A percentile compares a stretch with the other conserved stretches of the same genome.
Conservation (phyloP, 768 basidiomycete species). For the Pluteus cervinus region DNA sequence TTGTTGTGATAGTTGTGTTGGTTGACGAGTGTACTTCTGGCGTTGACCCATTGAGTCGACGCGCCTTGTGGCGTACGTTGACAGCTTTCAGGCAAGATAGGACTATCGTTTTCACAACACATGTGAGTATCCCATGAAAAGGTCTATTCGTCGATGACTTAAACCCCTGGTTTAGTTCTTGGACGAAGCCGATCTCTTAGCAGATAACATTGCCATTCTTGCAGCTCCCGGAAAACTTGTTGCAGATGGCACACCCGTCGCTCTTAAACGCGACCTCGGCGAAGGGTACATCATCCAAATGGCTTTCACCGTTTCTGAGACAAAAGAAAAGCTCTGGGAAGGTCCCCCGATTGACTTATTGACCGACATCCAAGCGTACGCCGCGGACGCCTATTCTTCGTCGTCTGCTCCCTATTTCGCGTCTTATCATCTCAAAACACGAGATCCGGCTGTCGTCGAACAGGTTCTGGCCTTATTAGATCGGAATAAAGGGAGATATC, state of each 20-base stretch:
- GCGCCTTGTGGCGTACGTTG: slow-evolving; percentile 72
- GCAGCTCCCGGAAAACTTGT: slow-evolving; percentile 72
- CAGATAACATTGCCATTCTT: slow-evolving; percentile 69
- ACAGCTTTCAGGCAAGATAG: slow-evolving; percentile 60
- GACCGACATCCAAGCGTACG: slow-evolving; percentile 33
- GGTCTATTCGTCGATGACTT: not conserved
- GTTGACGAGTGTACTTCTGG: slow-evolving; percentile 74
- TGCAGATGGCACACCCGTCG: slow-evolving; percentile 67
- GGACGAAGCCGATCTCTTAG: slow-evolving; percentile 75
- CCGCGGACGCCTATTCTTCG: slow-evolving; percentile 38
- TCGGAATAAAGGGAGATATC: slow-evolving; percentile 25
- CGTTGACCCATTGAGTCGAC: slow-evolving; percentile 73
- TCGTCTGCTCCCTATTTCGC: slow-evolving; percentile 36
- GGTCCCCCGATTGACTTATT: slow-evolving; percentile 27
- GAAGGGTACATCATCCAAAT: slow-evolving; percentile 66
- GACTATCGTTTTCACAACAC: slow-evolving; percentile 74
- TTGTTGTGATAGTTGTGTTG: slow-evolving; percentile 35
- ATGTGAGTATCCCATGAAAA: slow-evolving; percentile 35
- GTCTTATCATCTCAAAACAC: slow-evolving; percentile 54
- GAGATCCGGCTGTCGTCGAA: slow-evolving; percentile 49
- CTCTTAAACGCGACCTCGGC: slow-evolving; percentile 66
- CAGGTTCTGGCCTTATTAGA: slow-evolving; percentile 53
- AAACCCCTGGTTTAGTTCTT: slow-evolving; percentile 41
- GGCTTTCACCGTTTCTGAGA: slow-evolving; percentile 27
- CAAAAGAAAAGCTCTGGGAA: slow-evolving; percentile 22